These are phyloP conservation scores for Ophiocordyceps camponoti-saundersi DNA, from an alignment of 2,329 filamentous ascomycete species.

Conservation along the genomic window DNA sequence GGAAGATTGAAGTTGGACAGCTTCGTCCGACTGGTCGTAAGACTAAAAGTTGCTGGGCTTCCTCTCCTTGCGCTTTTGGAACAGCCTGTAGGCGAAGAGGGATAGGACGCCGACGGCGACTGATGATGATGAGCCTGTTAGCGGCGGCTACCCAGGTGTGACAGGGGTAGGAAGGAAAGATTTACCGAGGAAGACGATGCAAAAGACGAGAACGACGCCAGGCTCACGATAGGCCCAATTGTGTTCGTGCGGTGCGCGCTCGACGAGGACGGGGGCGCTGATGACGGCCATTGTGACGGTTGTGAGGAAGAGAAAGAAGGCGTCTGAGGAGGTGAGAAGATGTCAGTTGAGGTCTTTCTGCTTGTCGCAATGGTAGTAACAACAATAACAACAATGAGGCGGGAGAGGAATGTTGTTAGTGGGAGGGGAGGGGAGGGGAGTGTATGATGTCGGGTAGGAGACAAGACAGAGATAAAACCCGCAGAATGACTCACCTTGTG, in stretches of 20 bases:
- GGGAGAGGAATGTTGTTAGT: too few species aligned
- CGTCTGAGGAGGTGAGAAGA: neutral
- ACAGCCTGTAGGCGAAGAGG: constrained; percentile 15
- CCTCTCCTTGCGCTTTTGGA: constrained; percentile 15
- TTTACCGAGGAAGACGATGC: constrained; percentile 22
- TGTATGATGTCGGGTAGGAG: too few species aligned
- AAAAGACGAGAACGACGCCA: constrained; percentile 26
- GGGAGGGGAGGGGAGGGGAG: too few species aligned
- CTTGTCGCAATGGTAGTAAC: neutral
- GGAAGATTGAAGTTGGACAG: neutral
- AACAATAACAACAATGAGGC: neutral
- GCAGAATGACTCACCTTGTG: too few species aligned
- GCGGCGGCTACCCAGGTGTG: neutral
- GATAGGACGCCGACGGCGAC: constrained; percentile 16
- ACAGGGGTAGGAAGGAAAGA: constrained; percentile 1
- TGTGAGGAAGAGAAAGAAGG: constrained; percentile 4
- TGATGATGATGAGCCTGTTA: constrained; percentile 2
- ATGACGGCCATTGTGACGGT: constrained; percentile 23
- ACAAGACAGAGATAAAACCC: too few species aligned
- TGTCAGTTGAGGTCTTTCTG: neutral
- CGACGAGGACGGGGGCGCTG: constrained; percentile 16
- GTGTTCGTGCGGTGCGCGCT: constrained; percentile 12
- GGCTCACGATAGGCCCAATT: constrained; percentile 21
- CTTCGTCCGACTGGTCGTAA: neutral
- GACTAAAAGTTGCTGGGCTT: constrained; percentile 11